Conservation (phyloP, 1,139 yeast genomes). For the Kodamaea fungicola region DNA sequence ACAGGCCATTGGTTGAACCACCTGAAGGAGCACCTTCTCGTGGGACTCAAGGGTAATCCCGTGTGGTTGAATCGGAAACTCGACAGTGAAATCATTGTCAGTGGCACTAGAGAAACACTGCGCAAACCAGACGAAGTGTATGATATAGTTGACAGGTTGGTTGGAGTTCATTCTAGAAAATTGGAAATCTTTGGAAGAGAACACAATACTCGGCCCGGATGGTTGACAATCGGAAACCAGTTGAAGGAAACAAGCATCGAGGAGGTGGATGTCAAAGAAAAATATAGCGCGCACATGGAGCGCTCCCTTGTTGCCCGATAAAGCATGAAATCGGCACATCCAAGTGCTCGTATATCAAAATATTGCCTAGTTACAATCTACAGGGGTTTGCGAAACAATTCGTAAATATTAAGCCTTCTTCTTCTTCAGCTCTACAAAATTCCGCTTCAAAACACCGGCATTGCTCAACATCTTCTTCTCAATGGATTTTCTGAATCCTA, state of each 20-base stretch:
- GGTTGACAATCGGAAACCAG: slow-evolving; percentile 90
- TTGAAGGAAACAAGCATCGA: slow-evolving; percentile 55
- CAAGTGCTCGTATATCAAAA: too few species aligned
- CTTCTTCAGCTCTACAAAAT: slow-evolving; percentile 14
- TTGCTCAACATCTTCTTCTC: slow-evolving; percentile 51
- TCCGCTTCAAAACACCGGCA: slow-evolving; percentile 38
- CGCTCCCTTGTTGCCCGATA: too few species aligned
- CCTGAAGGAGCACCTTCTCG: slow-evolving; percentile 84
- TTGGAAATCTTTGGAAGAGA: slow-evolving; percentile 86
- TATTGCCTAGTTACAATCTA: too few species aligned
- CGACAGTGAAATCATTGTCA: slow-evolving; percentile 76
- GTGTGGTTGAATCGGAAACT: slow-evolving; percentile 63
- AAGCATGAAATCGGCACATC: neutral
- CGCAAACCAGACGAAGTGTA: slow-evolving; percentile 89
- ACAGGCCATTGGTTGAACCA: slow-evolving; percentile 98
- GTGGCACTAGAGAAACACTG: slow-evolving; percentile 82
- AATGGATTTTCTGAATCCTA: slow-evolving; percentile 60
- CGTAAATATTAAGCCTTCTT: slow-evolving; percentile 2
- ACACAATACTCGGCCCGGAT: slow-evolving; percentile 82
- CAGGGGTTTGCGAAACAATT: too few species aligned
- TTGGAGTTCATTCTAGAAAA: slow-evolving; percentile 71
- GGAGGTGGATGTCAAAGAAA: slow-evolving; percentile 54
- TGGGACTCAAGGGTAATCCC: slow-evolving; percentile 81
- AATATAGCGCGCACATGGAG: slow-evolving; percentile 6
- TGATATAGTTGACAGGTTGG: slow-evolving; percentile 80